phyloP scores from a whole-genome alignment of 164 flowering plant genomes.

The Cinnamomum chago region DNA sequence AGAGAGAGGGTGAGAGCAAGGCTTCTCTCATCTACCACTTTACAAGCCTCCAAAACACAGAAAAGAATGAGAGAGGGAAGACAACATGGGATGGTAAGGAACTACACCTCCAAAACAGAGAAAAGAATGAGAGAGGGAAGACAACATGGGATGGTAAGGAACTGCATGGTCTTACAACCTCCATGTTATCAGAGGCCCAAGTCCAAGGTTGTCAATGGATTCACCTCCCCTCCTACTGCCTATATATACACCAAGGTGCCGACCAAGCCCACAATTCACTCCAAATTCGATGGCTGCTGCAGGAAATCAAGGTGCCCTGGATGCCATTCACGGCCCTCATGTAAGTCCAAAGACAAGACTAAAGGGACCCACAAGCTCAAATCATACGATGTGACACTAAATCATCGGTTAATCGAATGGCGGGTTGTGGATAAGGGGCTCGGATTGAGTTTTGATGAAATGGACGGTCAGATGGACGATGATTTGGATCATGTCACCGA shows the following conservation, averaged over 20 bases:
- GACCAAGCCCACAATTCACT: slow-evolving; percentile 74
- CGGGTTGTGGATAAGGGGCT: neutral
- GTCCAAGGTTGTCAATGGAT: neutral
- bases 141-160: slow-evolving; percentile 59
- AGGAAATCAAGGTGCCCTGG: slow-evolving; percentile 31
- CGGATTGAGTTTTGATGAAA: slow-evolving; percentile 23
- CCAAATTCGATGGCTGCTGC: slow-evolving; percentile 73
- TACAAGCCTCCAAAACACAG: too few relatives aligned
- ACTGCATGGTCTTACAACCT: neutral
- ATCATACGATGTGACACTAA: slow-evolving; percentile 22
- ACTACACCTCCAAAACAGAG: neutral
- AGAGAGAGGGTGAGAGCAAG: neutral
- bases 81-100: slow-evolving; percentile 62
- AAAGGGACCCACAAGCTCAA: slow-evolving; percentile 48
- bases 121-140: slow-evolving; percentile 59
- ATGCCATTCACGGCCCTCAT: slow-evolving; percentile 45
- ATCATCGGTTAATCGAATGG: slow-evolving; percentile 13
- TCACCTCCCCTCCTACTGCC: slow-evolving; percentile 1
- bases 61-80: slow-evolving; percentile 54
- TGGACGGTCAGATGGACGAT: slow-evolving; percentile 27
- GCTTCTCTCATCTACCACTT: neutral
- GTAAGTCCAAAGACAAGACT: slow-evolving; percentile 51
- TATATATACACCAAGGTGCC: slow-evolving; percentile 26
- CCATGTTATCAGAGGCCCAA: neutral
- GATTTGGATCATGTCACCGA: slow-evolving; percentile 27